Percentiles rank a stretch among this genome's conserved stretches.
These are phyloP conservation scores for Sphagnum tenellum DNA, from an alignment of 225 moss, liverwort and hornwort species.

Conservation along the genomic window DNA sequence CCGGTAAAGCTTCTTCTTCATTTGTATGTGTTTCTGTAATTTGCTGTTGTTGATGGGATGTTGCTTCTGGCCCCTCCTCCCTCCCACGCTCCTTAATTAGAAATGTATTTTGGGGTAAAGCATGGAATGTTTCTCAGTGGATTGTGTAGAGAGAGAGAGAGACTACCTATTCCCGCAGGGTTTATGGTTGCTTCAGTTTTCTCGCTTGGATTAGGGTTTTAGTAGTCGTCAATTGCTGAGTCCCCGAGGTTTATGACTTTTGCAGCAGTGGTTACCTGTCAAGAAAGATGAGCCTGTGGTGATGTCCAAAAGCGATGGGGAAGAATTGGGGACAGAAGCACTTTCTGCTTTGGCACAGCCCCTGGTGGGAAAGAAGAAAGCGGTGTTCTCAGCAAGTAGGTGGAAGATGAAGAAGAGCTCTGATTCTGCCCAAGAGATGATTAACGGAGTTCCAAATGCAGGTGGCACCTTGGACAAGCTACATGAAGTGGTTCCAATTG, in stretches of 20 bases:
- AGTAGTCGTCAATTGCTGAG: not conserved
- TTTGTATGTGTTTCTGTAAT: slow-evolving; percentile 8
- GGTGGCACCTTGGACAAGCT: slow-evolving; percentile 8
- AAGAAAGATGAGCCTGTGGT: slow-evolving; percentile 10
- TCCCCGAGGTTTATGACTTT: not conserved
- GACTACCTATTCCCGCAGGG: not conserved
- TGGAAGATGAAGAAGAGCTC: slow-evolving; percentile 29
- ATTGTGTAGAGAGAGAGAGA: no score
- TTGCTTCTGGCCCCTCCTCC: not conserved
- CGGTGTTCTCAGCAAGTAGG: slow-evolving; percentile 27
- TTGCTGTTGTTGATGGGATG: not conserved
- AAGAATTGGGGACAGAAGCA: slow-evolving; percentile 42
- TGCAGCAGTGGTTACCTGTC: slow-evolving; percentile 65
- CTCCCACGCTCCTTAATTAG: not conserved
- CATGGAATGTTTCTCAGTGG: not conserved
- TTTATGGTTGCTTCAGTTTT: not conserved
- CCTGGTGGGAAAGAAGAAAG: slow-evolving; percentile 33
- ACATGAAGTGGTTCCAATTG: slow-evolving; percentile 17
- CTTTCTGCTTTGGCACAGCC: slow-evolving; percentile 45
- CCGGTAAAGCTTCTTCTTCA: slow-evolving; percentile 27
- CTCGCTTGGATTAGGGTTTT: not conserved
- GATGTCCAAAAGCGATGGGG: slow-evolving; percentile 32
- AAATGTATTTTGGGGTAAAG: not conserved
- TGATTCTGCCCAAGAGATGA: slow-evolving; percentile 7
- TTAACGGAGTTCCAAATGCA: not conserved